Evolutionary conservation across 129 eudicot species (phyloP), one percentile per base, ranked within the genome.

Genomic region (Chrysanthemum lavandulifolium): DNA sequence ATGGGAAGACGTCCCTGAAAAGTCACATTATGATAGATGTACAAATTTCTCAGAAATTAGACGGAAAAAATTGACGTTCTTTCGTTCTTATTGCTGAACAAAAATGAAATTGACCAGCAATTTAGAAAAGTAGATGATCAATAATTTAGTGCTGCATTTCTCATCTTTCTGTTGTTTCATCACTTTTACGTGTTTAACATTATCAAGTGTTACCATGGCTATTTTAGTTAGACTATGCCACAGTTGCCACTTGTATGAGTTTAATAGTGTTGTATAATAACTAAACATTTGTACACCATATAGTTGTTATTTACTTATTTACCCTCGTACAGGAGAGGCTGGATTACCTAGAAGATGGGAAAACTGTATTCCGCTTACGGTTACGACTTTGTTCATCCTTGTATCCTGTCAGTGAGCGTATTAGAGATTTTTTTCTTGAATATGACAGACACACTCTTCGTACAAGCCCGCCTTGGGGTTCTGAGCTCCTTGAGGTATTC

Each of bases 401-500:
- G 82, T 94, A 94, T 73, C 97, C 99, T 48, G 66, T 83, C 52
- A 94, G 92, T 78, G 99, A 94, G 89, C 86, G 99, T 40, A 94
- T 94, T 55, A 83, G 99, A 68, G 99, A 94, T 77, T 94, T 94
- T 80, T 94, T 94, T 73, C 97, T 94, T 40, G 99, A 94, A 86
- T 94, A 94, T 51, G 99, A 94, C 70, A 86, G 99, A 75, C 99
- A 94, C 76, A 86, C 90, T 60, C 97, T 94, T 31, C 96, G 99
- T 11, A 94, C 99, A 75, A 94, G 99, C 75, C 96, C 99, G 23
- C 99, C 99, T 69, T 94, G 99, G 99, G 99, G 99, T 59, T 94
- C 99, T 50, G 99, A 94, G 74, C 92, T 94, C 73, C 96, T 94
- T 76, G 99, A 94, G 99, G 99, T 90, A 76, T 40, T 40, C 10